Evolutionary conservation across 2,329 filamentous ascomycete genomes (phyloP), one percentile per base, ranked within the genome.

Genomic region (Aureobasidium sp.): DNA sequence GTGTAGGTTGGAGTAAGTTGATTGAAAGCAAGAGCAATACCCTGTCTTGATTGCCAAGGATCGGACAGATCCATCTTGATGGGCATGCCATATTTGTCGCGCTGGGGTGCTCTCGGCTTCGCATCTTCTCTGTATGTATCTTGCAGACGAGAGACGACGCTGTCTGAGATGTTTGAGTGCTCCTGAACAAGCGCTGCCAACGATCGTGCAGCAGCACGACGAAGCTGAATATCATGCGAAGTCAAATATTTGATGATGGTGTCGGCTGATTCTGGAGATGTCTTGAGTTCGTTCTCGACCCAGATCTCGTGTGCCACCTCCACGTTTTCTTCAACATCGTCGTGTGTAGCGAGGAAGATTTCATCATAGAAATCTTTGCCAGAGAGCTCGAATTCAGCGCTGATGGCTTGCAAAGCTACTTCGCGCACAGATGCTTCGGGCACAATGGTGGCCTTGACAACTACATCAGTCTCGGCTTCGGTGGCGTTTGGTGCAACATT

Each of bases 31-130:
- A 91, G 81, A 9, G 91, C 93, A 68, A 97, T 87, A 60, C 94
- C 94, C 69, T 96, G 92, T 66, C 95, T 84, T 13, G 85, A 84
- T 73, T 97, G 91, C 93, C 93, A 99, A 2, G 88, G 89, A 74
- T 99, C 94, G 5, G 88, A 83, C 11, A 91, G 79, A 66, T 97
- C 90, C 71, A 88, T 86, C 76, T 96, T 97, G 69, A 86, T 88
- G 3, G 91, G 89, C 89, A 99, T 96, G 59, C 95, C 94, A 71
- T 91, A 97, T 65, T 93, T 88, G 71, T 99, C 93, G 42, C 93
- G 86, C 69, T 93, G 86, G 11, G 91, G 90, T 50, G 88, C 84
- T 63, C 88, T 86, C 1, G 91, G 89, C 72, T 94, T 95, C 7
- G 90, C 88, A 66, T 93, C 83, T 65, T 92, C 86, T 48, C 81